Evolutionary conservation across 1,284 basidiomycete species (phyloP).

Genomic region (Marasmius sp.): DNA sequence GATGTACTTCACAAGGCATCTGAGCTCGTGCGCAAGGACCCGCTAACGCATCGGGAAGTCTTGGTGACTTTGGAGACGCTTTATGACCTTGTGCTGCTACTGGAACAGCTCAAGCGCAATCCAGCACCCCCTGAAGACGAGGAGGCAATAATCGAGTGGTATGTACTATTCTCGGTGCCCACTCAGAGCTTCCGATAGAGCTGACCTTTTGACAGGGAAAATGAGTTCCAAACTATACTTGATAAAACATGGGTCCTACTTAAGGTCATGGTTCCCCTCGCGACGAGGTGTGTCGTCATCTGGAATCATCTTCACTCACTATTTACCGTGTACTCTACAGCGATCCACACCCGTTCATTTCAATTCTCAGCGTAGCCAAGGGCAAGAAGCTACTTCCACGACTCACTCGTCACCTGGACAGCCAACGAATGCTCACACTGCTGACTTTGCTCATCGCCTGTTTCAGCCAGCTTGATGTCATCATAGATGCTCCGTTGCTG

Average conservation of each 20-base stretch:
- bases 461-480: conserved; percentile 92
- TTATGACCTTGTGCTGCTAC: conserved; percentile 82
- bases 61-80: conserved; percentile 83
- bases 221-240: conserved; percentile 60
- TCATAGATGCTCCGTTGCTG: conserved; percentile 70
- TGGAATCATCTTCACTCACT: not conserved
- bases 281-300: conserved; percentile 65
- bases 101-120: conserved; percentile 86
- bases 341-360: conserved; percentile 95
- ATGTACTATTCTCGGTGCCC: conserved; percentile 17
- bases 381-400: conserved; percentile 93
- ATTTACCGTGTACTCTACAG: conserved; percentile 36
- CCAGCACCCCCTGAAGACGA: conserved; percentile 68
- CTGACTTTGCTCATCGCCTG: conserved; percentile 92
- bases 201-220: conserved; percentile 42
- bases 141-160: conserved; percentile 58
- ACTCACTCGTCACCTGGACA: conserved; percentile 82
- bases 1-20: conserved; percentile 38
- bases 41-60: conserved; percentile 78
- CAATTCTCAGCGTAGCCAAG: conserved; percentile 85
- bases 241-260: conserved; percentile 82
- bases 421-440: conserved; percentile 81
- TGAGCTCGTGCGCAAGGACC: conserved; percentile 61
- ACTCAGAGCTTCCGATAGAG: conserved; percentile 1
- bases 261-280: conserved; percentile 87